Percentiles rank a stretch among this genome's conserved stretches.
These are phyloP conservation scores for Sporothrix luriei DNA, from an alignment of 2,329 filamentous ascomycete genomes.

Conservation along the genomic window DNA sequence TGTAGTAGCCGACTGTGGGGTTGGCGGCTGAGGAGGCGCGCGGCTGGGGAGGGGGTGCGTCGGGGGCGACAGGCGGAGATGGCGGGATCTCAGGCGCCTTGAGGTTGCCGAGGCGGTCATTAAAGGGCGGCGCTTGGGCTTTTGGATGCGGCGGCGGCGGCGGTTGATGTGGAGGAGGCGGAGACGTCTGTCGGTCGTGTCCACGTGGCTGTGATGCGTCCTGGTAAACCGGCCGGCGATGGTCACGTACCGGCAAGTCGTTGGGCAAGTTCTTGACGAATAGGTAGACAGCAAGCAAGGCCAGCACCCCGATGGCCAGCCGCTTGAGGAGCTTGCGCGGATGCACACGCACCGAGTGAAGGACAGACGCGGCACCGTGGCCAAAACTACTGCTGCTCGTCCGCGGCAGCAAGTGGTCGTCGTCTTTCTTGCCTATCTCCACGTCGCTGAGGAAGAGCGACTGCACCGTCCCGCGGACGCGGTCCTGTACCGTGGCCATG, in stretches of 20 bases:
- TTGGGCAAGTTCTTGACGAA: slow-evolving; percentile 66
- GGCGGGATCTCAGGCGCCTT: neutral
- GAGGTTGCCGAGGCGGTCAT: slow-evolving; percentile 11
- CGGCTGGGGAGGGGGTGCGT: neutral
- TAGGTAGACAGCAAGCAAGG: slow-evolving; percentile 60
- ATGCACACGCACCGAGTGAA: slow-evolving; percentile 50
- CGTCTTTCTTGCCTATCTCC: slow-evolving; percentile 63
- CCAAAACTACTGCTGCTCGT: slow-evolving; percentile 31
- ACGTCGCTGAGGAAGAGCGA: slow-evolving; percentile 56
- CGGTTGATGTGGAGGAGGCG: slow-evolving; percentile 14
- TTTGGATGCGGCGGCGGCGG: neutral
- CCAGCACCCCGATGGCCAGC: slow-evolving; percentile 50
- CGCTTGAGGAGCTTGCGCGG: slow-evolving; percentile 59
- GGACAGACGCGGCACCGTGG: slow-evolving; percentile 38
- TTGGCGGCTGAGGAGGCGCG: neutral
- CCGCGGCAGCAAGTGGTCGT: slow-evolving; percentile 49
- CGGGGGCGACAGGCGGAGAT: neutral
- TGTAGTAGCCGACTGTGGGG: slow-evolving; percentile 52
- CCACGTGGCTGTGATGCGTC: slow-evolving; percentile 30
- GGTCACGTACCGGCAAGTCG: slow-evolving; percentile 46
- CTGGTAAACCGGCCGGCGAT: slow-evolving; percentile 46
- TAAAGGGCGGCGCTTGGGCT: slow-evolving; percentile 16
- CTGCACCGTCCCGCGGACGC: slow-evolving; percentile 45
- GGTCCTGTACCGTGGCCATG: slow-evolving; percentile 31
- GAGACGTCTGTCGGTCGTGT: neutral